These are phyloP conservation scores for Alternaria novae-zelandiae DNA, from an alignment of 2,329 filamentous ascomycete species.

Conservation along the genomic window DNA sequence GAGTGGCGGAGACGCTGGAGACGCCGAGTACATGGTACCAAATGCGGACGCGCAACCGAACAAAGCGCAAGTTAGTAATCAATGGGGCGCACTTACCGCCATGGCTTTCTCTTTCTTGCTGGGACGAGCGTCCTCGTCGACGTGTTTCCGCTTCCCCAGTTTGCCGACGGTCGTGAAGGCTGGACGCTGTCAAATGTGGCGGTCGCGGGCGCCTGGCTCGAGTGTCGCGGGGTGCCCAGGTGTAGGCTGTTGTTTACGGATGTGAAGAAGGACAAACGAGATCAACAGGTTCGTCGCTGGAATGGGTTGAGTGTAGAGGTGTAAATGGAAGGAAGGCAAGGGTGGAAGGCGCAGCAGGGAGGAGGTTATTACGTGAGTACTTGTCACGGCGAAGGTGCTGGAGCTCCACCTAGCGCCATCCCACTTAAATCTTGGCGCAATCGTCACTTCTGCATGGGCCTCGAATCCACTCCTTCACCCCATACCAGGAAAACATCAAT, in stretches of 20 bases:
- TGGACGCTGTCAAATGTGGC: constrained; percentile 31
- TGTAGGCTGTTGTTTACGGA: neutral
- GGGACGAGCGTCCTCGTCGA: constrained; percentile 48
- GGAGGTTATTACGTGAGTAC: constrained; percentile 20
- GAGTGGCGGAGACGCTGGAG: constrained; percentile 1
- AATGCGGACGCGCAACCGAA: constrained; percentile 20
- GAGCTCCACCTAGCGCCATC: constrained; percentile 25
- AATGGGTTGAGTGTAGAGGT: neutral
- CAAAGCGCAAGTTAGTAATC: neutral
- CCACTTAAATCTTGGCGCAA: constrained; percentile 21
- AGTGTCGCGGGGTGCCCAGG: constrained; percentile 20
- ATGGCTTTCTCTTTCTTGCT: constrained; percentile 52
- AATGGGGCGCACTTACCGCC: constrained; percentile 42
- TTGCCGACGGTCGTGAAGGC: constrained; percentile 43
- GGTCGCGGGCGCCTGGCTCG: constrained; percentile 16
- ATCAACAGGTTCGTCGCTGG: constrained; percentile 7
- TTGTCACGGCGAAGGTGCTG: constrained; percentile 28
- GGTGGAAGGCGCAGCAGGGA: constrained; percentile 17
- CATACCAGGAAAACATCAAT: neutral
- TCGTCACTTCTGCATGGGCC: constrained; percentile 1
- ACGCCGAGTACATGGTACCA: constrained; percentile 11
- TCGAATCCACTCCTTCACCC: neutral
- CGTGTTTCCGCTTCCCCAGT: constrained; percentile 52
- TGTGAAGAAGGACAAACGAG: constrained; percentile 3
- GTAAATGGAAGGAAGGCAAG: constrained; percentile 2